A percentile compares a stretch with the other conserved stretches of the same genome.
Conservation (phyloP, 352 stramenopile species). For the Blastocystis sp. region DNA sequence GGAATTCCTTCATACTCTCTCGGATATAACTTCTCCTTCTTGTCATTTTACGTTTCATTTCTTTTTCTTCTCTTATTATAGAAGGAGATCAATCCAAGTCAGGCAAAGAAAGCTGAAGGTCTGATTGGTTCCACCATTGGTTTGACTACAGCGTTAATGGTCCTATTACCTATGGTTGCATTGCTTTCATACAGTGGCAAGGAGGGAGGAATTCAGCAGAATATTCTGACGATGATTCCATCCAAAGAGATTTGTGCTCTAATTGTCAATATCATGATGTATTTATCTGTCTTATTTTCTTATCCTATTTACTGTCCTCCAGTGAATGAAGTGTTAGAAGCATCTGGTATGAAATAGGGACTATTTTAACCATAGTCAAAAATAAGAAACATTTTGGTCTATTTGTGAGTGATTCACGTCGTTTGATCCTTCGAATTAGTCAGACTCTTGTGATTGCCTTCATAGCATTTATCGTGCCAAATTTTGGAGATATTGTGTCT, state of each 20-base stretch:
- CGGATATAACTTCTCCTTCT: conserved; percentile 50
- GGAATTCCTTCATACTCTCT: conserved; percentile 38
- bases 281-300: conserved; percentile 1
- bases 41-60: conserved; percentile 16
- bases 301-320: conserved; percentile 31
- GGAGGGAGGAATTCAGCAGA: conserved; percentile 57
- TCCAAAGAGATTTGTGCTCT: neutral
- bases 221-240: conserved; percentile 51
- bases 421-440: neutral
- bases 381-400: neutral
- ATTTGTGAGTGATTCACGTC: conserved; percentile 11
- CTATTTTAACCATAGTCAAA: neutral
- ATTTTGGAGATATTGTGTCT: conserved; percentile 32
- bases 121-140: neutral
- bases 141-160: neutral
- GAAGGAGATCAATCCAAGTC: conserved; percentile 1
- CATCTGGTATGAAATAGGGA: neutral
- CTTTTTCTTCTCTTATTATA: neutral
- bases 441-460: conserved; percentile 31
- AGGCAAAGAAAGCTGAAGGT: neutral
- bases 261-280: conserved; percentile 56
- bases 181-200: conserved; percentile 44
- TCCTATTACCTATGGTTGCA: conserved; percentile 12
- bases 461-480: conserved; percentile 11
- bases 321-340: conserved; percentile 47